Evolutionary conservation across 2,329 filamentous ascomycete genomes (phyloP), one percentile per base, ranked within the genome.

Genomic region (Aspergillus proliferans): DNA sequence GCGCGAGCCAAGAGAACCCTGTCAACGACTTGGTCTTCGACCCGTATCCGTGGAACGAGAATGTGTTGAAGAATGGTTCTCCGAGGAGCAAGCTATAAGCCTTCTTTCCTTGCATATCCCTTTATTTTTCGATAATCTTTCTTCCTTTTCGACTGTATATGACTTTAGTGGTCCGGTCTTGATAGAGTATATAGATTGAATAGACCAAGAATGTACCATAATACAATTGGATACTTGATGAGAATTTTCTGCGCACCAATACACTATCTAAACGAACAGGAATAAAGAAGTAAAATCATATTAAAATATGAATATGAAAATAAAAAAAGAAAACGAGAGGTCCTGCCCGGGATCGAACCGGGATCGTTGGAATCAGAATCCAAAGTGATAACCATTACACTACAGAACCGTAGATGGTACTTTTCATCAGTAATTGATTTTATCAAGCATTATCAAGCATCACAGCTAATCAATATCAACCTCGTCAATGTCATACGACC

Each of bases 1-100:
- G 86, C 12, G 87, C 86, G 0, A 84, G 80, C 52, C 78, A 87
- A 72, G 69, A 85, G 58, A 90, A 90, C 61, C 86, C 86, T 1
- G 70, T 90, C 41, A 90, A 90, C 61, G 77, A 81, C 15, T 72
- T 88, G 48, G 83, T 83, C 0, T 81, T 88, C 49, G 85, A 90
- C 58, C 85, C 85, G 1, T 86, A 88, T 64, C 85, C 86, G 6
- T 76, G 83, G 57, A 83, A 71, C 51, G 72, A 73, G 52, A 74
- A 78, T 3, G 58, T 87, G 58, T 78, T 87, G 60, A 84, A 80
- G 76, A 80, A 77, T 58, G 18, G n/a, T 38, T 46, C 58, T 7
- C 48, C 55, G 1, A 65, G 61, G 58, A 69, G 65, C 56, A 71
- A 71, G 58, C 63, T 71, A n/a, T 71, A 55, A 57, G 46, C 51